A percentile compares a stretch with the other conserved stretches of the same genome.
These are phyloP conservation scores for Colletotrichum sublineola DNA, from an alignment of 2,329 filamentous ascomycete genomes.

Conservation along the genomic window DNA sequence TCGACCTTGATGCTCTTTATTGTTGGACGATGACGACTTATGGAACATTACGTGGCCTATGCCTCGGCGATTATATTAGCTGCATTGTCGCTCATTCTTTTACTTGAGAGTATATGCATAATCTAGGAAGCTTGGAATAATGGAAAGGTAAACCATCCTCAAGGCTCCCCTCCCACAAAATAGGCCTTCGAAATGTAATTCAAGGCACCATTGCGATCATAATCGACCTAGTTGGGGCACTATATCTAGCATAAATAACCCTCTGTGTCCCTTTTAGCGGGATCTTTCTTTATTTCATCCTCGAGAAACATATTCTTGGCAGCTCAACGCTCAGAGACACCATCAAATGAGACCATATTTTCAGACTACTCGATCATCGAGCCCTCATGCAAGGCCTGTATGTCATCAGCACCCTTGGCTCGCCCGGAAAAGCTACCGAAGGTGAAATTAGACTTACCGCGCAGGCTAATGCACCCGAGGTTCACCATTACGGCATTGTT, in stretches of 20 bases:
- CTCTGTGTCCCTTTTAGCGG: too few species aligned
- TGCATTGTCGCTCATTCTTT: too few species aligned
- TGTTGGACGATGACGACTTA: background rate
- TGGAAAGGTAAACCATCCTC: too few species aligned
- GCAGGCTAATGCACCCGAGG: conserved; percentile 70
- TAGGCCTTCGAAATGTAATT: too few species aligned
- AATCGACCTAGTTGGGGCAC: too few species aligned
- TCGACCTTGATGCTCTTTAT: background rate
- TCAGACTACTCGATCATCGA: conserved; percentile 61
- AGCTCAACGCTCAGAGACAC: conserved; percentile 54
- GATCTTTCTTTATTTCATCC: too few species aligned
- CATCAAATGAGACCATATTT: conserved; percentile 51
- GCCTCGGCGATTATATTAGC: background rate
- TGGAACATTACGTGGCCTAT: conserved; percentile 5
- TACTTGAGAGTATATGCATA: too few species aligned
- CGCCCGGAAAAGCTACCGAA: conserved; percentile 67
- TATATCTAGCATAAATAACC: too few species aligned
- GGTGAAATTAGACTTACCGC: conserved; percentile 72
- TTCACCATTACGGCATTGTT: conserved; percentile 74
- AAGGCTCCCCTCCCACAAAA: too few species aligned
- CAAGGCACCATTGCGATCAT: too few species aligned
- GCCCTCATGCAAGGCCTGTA: conserved; percentile 59
- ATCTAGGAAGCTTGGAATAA: too few species aligned
- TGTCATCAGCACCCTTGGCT: conserved; percentile 59
- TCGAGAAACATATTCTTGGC: conserved; percentile 46